Evolutionary conservation across 2,329 filamentous ascomycete genomes (phyloP), one percentile per base, ranked within the genome.

Genomic region (Eutypella sp.): DNA sequence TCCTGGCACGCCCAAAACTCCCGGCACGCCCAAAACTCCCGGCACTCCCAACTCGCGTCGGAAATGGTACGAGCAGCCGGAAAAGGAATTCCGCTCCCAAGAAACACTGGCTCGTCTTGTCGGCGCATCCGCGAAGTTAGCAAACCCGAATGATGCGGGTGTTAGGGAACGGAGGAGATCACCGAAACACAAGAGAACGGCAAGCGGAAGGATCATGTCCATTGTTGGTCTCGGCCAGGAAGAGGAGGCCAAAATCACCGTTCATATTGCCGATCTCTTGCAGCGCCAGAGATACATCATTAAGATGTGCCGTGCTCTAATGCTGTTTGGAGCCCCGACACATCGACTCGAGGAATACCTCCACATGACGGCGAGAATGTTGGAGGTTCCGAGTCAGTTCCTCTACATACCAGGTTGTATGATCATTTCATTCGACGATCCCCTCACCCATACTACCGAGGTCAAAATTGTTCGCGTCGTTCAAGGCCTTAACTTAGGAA

Each of bases 311-410:
- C 81, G 84, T 34, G 88, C 88, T 1, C 71, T 96, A 47, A 96
- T 96, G 90, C 76, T 82, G 60, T 96, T 89, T 53, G 91, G 91
- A 11, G 91, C 91, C 1, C 91, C 91, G 1, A 95, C 90, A 0
- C 91, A 96, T 69, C 84, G 91, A 10, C 72, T 96, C 18, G 91
- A 96, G 65, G 87, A 95, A 62, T 96, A 95, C 64, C 84, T 96
- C 80, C 84, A 79, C 51, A 95, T 92, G 87, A 90, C 87, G 8
- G 85, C 91, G 1, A 79, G 87, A n/a, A 87, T 93, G 2, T 76
- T 96, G 31, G 87, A 91, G 64, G 91, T 96, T 15, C 87, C 95
- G 53, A 86, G 85, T 5, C 89, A 95, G 58, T 96, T 93, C 56
- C 70, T 96, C 19, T 96, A 96, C 62, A 81, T 96, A 24, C 90